These are phyloP conservation scores for Aureococcus anophagefferens DNA, from an alignment of 108 stramenopile genomes.

Conservation along the genomic window DNA sequence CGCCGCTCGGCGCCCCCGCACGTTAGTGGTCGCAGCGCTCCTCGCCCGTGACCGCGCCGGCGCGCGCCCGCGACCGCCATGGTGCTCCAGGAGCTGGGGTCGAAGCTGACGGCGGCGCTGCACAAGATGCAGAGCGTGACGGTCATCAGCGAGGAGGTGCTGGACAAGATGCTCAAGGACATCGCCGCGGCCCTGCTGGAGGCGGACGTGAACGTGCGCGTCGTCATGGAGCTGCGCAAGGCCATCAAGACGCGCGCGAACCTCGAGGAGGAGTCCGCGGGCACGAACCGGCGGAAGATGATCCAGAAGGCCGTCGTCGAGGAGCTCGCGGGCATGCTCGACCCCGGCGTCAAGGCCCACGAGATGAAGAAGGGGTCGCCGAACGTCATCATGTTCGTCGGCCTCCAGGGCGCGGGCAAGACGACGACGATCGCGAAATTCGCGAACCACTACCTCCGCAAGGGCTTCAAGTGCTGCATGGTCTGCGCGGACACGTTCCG, in stretches of 20 bases:
- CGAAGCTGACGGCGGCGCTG: slow-evolving; percentile 77
- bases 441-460: slow-evolving; percentile 82
- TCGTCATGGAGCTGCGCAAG: slow-evolving; percentile 61
- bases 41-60: neutral
- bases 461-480: slow-evolving; percentile 80
- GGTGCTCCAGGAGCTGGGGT: slow-evolving; percentile 88
- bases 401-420: slow-evolving; percentile 93
- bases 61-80: slow-evolving; percentile 36
- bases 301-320: slow-evolving; percentile 86
- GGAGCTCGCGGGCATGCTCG: slow-evolving; percentile 69
- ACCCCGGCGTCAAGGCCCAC: slow-evolving; percentile 48
- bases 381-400: slow-evolving; percentile 93
- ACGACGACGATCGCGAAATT: slow-evolving; percentile 95
- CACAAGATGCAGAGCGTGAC: slow-evolving; percentile 62
- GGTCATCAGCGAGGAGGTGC: slow-evolving; percentile 55
- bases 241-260: slow-evolving; percentile 65
- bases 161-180: slow-evolving; percentile 66
- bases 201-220: slow-evolving; percentile 85
- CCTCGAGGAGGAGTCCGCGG: slow-evolving; percentile 22
- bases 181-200: slow-evolving; percentile 80
- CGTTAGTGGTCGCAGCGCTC: too few species aligned
- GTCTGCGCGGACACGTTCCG: slow-evolving; percentile 97
- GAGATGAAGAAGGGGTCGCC: slow-evolving; percentile 67
- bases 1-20: too few species aligned
- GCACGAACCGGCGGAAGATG: slow-evolving; percentile 27